Conservation (phyloP, 2,329 filamentous ascomycete genomes). For the Whalleya microplaca region DNA sequence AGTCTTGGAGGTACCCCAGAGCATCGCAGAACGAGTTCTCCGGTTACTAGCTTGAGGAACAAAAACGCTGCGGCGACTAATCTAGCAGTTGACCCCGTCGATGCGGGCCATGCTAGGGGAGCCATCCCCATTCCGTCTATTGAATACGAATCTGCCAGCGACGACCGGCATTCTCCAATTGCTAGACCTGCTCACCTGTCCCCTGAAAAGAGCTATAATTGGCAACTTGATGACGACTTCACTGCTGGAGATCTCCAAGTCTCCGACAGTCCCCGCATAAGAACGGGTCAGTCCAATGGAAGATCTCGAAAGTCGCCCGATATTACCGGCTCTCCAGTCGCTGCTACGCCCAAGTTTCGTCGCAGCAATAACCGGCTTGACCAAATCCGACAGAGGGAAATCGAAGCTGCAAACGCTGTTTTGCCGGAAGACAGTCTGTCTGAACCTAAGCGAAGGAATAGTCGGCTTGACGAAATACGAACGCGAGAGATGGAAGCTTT, state of each 20-base stretch:
- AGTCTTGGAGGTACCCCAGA: slow-evolving; percentile 35
- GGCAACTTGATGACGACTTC: slow-evolving; percentile 62
- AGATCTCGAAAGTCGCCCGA: slow-evolving; percentile 7
- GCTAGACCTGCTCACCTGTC: slow-evolving; percentile 33
- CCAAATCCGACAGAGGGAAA: slow-evolving; percentile 42
- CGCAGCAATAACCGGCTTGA: slow-evolving; percentile 42
- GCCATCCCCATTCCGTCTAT: slow-evolving; percentile 32
- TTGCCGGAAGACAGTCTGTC: slow-evolving; percentile 27
- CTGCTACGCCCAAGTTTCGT: slow-evolving; percentile 24
- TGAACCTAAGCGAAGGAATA: slow-evolving; percentile 38
- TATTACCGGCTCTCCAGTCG: slow-evolving; percentile 5
- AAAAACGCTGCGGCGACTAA: slow-evolving; percentile 6
- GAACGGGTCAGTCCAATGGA: slow-evolving; percentile 38
- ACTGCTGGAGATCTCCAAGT: slow-evolving; percentile 59
- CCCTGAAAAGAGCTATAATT: slow-evolving; percentile 57
- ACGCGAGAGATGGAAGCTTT: slow-evolving; percentile 48
- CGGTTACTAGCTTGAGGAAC: slow-evolving; percentile 19
- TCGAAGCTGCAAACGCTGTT: slow-evolving; percentile 33
- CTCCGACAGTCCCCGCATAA: slow-evolving; percentile 60
- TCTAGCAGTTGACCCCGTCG: background rate
- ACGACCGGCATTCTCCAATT: slow-evolving; percentile 29
- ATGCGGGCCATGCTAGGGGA: slow-evolving; percentile 1
- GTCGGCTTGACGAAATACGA: slow-evolving; percentile 54
- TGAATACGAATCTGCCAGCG: slow-evolving; percentile 28
- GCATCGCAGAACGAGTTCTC: slow-evolving; percentile 23